Evolutionary conservation across 2,329 filamentous ascomycete species (phyloP), one percentile per base, ranked within the genome.

Genomic region (Colletotrichum sp.): DNA sequence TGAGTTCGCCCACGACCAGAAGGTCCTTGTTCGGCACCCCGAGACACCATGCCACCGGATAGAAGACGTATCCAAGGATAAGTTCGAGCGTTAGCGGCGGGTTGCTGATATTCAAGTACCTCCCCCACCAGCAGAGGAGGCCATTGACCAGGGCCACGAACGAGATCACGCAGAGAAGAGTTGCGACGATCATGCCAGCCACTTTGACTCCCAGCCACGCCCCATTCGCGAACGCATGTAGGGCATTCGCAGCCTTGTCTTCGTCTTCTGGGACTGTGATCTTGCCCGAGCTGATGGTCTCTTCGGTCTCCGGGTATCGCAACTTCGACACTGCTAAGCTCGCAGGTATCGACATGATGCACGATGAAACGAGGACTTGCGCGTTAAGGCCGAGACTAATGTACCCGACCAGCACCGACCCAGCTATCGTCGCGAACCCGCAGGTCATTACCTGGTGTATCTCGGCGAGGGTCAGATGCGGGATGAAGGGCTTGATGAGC

Each of bases 171-270:
- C 93, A 94, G 30, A 95, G 89, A 4, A 95, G 87, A 0, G 91
- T 94, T n/a, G 92, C 88, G 38, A 92, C 80, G 73, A 95, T 95
- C 92, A 95, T 95, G 77, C 92, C 93, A 2, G 91, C 93, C 75
- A 95, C 94, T 85, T 94, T 95, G 72, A 95, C 85, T 82, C 94
- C 94, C 2, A 95, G 87, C 93, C 93, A 95, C 12, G 93, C 93
- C 69, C 94, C 94, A 77, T 93, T 93, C 57, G 93, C 90, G 80
- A 95, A 95, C 2, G 94, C 94, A 80, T 95, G 93, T 4, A 95
- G 88, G 13, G 90, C 88, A 80, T 95, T 95, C 30, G 90, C 86
- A 21, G 93, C 88, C 73, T 87, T 89, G 80, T 93, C 86, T 60
- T 92, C 89, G 69, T 94, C 92, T 36, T 94, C 92, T 0, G 93